These are phyloP conservation scores for Ordospora pajunii DNA, from an alignment of 371 early-diverging fungal genomes.

Conservation along the genomic window DNA sequence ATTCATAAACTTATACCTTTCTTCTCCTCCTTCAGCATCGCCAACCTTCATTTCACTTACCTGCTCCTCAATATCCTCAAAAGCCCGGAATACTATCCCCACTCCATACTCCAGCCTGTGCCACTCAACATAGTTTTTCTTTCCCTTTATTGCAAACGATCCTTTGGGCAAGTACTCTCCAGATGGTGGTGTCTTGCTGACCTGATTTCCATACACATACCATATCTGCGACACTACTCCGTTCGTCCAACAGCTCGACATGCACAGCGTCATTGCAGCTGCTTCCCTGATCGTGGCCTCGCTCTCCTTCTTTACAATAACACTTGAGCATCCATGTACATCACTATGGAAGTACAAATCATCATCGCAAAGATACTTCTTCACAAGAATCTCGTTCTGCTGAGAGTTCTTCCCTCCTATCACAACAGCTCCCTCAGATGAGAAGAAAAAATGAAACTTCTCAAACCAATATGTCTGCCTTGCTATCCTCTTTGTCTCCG, in stretches of 20 bases:
- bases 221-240: constrained; percentile 85
- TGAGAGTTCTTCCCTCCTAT: constrained; percentile 87
- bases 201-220: constrained; percentile 84
- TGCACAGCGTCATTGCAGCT: constrained; percentile 80
- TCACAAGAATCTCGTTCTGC: constrained; percentile 88
- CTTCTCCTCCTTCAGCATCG: constrained; percentile 51
- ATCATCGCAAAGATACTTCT: constrained; percentile 63
- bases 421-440: constrained; percentile 76
- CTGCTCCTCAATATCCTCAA: constrained; percentile 6
- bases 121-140: constrained; percentile 77
- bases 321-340: constrained; percentile 84
- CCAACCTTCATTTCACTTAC: constrained; percentile 9
- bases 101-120: constrained; percentile 87
- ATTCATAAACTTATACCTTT: constrained; percentile 65
- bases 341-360: constrained; percentile 93
- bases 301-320: constrained; percentile 57
- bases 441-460: constrained; percentile 91
- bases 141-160: constrained; percentile 88
- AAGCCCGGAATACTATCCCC: constrained; percentile 72
- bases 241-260: constrained; percentile 89
- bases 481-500: constrained; percentile 14
- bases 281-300: constrained; percentile 69
- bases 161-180: constrained; percentile 89
- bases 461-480: constrained; percentile 95
- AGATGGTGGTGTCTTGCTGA: constrained; percentile 80